phyloP scores from a whole-genome alignment of 768 basidiomycete genomes.

The Rubroboletus satanas region DNA sequence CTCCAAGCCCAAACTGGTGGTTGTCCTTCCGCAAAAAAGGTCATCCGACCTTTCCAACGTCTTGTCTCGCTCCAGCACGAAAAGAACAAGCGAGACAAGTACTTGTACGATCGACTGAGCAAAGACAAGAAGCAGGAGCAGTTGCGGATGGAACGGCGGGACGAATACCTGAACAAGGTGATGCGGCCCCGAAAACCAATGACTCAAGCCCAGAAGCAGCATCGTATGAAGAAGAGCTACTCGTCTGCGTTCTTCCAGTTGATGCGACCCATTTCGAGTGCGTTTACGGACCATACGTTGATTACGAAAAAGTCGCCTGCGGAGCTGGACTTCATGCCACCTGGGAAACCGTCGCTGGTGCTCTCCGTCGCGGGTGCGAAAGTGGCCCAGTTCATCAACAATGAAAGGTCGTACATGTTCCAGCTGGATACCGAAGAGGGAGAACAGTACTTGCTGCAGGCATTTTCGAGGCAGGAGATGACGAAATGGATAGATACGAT shows the following conservation, averaged over 20 bases:
- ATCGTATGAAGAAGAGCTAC: slow-evolving; percentile 86
- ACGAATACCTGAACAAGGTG: slow-evolving; percentile 70
- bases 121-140: slow-evolving; percentile 79
- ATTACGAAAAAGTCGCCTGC: slow-evolving; percentile 54
- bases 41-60: slow-evolving; percentile 61
- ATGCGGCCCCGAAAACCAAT: slow-evolving; percentile 58
- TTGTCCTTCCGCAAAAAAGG: slow-evolving; percentile 48
- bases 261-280: slow-evolving; percentile 87
- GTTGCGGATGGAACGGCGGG: slow-evolving; percentile 63
- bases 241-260: slow-evolving; percentile 76
- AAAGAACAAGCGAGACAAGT: slow-evolving; percentile 75
- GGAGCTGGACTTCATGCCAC: slow-evolving; percentile 70
- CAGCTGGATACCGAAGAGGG: slow-evolving; percentile 85
- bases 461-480: slow-evolving; percentile 67
- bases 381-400: slow-evolving; percentile 69
- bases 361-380: slow-evolving; percentile 71
- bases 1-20: slow-evolving; percentile 40
- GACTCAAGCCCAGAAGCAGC: slow-evolving; percentile 59
- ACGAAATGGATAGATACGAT: slow-evolving; percentile 75
- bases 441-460: slow-evolving; percentile 77
- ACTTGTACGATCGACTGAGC: slow-evolving; percentile 61
- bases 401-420: slow-evolving; percentile 79
- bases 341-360: slow-evolving; percentile 72
- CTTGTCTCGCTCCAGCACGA: slow-evolving; percentile 67
- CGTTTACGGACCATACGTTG: slow-evolving; percentile 63